Conservation (phyloP, 345 rosid species). For the Conringia planisiliqua region DNA sequence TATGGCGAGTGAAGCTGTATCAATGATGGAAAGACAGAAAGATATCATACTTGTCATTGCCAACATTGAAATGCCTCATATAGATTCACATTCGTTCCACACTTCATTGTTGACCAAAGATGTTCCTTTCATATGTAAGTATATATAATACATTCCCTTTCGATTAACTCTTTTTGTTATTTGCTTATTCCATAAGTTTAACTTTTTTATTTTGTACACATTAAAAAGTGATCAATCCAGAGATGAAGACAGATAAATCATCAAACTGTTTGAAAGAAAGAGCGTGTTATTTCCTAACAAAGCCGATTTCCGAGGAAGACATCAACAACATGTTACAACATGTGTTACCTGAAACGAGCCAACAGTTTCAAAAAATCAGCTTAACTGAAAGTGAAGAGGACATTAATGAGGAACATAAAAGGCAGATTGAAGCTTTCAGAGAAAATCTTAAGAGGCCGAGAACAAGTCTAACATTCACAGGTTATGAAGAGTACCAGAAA, state of each 20-base stretch:
- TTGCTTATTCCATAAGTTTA: background rate
- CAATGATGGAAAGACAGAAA: slow-evolving; percentile 24
- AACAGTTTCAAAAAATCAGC: background rate
- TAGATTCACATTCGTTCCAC: slow-evolving; percentile 29
- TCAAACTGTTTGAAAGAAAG: slow-evolving; percentile 27
- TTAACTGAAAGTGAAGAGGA: background rate
- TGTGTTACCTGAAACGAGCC: background rate
- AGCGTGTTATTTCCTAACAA: slow-evolving; percentile 30
- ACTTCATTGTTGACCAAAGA: background rate
- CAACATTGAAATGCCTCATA: slow-evolving; percentile 28
- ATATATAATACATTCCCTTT: background rate
- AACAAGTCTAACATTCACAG: background rate
- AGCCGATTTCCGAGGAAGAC: slow-evolving; percentile 39
- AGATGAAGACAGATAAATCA: background rate
- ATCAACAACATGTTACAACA: slow-evolving; percentile 48
- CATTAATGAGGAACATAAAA: background rate
- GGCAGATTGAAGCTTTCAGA: background rate
- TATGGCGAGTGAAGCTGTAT: slow-evolving; percentile 29
- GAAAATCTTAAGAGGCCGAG: background rate
- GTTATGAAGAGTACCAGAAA: background rate
- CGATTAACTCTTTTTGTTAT: background rate
- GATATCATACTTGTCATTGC: slow-evolving; percentile 45
- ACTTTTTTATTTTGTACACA: background rate
- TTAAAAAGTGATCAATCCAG: slow-evolving; percentile 39
- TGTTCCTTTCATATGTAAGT: slow-evolving; percentile 40